Evolutionary conservation across 1,284 basidiomycete species (phyloP).

Genomic region (Trichosporon asahii): DNA sequence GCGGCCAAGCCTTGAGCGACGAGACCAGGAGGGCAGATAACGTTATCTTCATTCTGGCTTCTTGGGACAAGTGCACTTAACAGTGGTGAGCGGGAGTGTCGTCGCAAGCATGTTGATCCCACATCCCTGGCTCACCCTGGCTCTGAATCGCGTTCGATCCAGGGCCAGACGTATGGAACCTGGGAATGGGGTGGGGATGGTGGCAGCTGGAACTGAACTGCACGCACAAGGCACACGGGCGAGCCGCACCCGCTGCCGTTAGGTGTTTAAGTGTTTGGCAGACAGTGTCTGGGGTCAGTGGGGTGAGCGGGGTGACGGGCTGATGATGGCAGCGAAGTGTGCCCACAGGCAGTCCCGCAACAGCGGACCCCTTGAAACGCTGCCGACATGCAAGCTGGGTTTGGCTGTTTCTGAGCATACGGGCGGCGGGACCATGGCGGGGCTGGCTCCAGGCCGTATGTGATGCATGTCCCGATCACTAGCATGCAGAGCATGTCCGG

Average conservation of each 20-base stretch:
- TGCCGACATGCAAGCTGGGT: neutral
- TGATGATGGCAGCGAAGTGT: neutral
- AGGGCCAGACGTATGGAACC: neutral
- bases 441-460: neutral
- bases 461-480: neutral
- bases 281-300: neutral
- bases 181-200: too few species aligned
- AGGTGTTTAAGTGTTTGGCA: neutral
- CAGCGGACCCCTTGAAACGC: constrained; percentile 4
- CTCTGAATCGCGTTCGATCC: neutral
- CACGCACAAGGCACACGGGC: neutral
- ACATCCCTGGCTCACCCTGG: neutral
- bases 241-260: constrained; percentile 2
- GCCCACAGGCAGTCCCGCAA: neutral
- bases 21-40: neutral
- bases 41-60: neutral
- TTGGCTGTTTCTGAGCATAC: constrained; percentile 1
- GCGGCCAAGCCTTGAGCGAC: neutral
- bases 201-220: neutral
- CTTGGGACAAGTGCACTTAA: neutral
- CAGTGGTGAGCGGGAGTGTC: neutral
- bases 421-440: neutral
- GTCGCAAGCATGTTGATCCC: neutral
- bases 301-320: too few species aligned
- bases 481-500: neutral